phyloP scores from a whole-genome alignment of 2,329 filamentous ascomycete species.

The Verticillium tricorpus region DNA sequence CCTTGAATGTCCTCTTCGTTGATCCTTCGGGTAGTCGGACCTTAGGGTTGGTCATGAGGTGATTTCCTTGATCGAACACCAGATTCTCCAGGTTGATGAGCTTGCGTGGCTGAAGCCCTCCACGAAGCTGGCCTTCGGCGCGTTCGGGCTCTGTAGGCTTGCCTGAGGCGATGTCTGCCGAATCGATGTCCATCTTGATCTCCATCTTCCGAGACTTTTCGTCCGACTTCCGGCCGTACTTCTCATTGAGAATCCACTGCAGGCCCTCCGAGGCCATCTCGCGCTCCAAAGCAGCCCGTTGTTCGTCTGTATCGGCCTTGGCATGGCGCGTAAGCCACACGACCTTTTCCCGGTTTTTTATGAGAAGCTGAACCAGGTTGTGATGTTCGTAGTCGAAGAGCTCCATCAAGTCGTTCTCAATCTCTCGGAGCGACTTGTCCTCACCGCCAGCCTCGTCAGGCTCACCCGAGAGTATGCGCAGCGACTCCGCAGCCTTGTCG shows the following conservation, averaged over 20 bases:
- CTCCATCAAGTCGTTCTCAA: constrained; percentile 98
- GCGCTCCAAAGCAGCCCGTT: constrained; percentile 72
- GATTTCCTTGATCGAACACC: constrained; percentile 95
- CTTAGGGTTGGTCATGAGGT: constrained; percentile 98
- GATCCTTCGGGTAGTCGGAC: constrained; percentile 91
- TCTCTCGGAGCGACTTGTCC: constrained; percentile 82
- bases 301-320: constrained; percentile 72
- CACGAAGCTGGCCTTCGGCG: constrained; percentile 65
- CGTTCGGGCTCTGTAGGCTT: constrained; percentile 44
- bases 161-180: constrained; percentile 41
- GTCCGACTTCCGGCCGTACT: constrained; percentile 66
- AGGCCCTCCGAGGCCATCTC: constrained; percentile 90
- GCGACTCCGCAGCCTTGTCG: constrained; percentile 81
- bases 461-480: constrained; percentile 76
- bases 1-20: constrained; percentile 93
- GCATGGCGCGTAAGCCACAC: constrained; percentile 92
- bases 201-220: constrained; percentile 66
- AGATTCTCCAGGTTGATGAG: constrained; percentile 93
- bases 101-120: constrained; percentile 80
- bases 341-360: constrained; percentile 88
- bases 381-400: constrained; percentile 97
- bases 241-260: constrained; percentile 80
- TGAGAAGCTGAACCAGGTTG: constrained; percentile 84
- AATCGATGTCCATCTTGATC: constrained; percentile 93
- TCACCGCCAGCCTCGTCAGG: constrained; percentile 67